Evolutionary conservation across 2,329 filamentous ascomycete species (phyloP), one percentile per base, ranked within the genome.

Genomic region (Colletotrichum sp.): DNA sequence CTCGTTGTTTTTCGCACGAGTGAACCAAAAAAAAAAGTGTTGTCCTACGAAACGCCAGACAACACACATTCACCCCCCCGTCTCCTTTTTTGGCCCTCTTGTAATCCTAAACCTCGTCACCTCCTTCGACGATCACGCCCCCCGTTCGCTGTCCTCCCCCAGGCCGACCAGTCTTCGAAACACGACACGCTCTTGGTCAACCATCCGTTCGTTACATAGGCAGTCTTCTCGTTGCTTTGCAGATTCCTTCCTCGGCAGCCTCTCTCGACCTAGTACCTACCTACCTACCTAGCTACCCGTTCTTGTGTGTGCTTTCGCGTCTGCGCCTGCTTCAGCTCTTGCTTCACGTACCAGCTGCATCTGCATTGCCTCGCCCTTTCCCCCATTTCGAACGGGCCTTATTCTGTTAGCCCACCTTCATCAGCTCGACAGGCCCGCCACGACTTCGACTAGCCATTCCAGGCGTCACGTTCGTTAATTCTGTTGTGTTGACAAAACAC

Each of bases 101-200:
- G 74, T 76, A 76, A 76, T 76, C 73, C 70, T 76, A 76, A 76
- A 69, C 34, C 64, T 74, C 74, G 74, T 76, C 74, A 69, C 39
- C 74, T 69, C 70, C 59, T 76, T 73, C 21, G 74, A 73, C 70
- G 70, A 76, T 73, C 74, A 76, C 70, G 44, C 60, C 65, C 71
- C 52, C 71, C 64, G 65, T 74, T 77, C 66, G 65, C 71, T 71
- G 75, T 59, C 71, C 67, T 57, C 60, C 36, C 64, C 39, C 18
- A 57, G 49, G 72, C 66, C 66, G 72, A 64, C 73, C 62, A 62
- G 49, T 66, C 67, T 63, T 39, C 75, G 71, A 77, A 75, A 77
- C 75, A 75, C 75, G 49, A 75, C 71, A 75, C 71, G 59, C 24
- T 39, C 71, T 76, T 66, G 71, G 71, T 62, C 75, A 71, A 30